These are phyloP conservation scores for Aspergillus fumigatus DNA, from an alignment of 2,329 filamentous ascomycete species.

Conservation along the genomic window DNA sequence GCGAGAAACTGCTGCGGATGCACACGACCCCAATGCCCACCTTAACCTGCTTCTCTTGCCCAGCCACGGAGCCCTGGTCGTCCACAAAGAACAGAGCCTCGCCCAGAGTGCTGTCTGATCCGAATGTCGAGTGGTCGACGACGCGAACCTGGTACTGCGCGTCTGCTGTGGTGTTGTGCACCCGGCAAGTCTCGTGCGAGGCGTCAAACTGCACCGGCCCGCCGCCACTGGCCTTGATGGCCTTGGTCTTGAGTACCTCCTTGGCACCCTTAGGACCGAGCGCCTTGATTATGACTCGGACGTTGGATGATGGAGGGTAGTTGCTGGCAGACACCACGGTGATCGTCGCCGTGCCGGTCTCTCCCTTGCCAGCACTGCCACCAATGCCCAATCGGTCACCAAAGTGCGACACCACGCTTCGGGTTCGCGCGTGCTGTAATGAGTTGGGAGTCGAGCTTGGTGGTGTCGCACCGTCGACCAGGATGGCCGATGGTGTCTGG, in stretches of 20 bases:
- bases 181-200: constrained; percentile 67
- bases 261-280: constrained; percentile 64
- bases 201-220: constrained; percentile 64
- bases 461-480: constrained; percentile 25
- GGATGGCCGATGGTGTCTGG: constrained; percentile 19
- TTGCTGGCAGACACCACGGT: constrained; percentile 73
- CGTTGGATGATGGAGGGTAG: constrained; percentile 69
- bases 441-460: constrained; percentile 17
- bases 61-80: constrained; percentile 62
- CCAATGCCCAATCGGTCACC: constrained; percentile 48
- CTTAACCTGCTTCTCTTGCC: constrained; percentile 66
- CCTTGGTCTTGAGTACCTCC: constrained; percentile 86
- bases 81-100: constrained; percentile 90
- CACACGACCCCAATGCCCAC: constrained; percentile 70
- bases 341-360: constrained; percentile 73
- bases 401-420: constrained; percentile 49
- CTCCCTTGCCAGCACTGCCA: constrained; percentile 46
- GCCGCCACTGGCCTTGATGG: constrained; percentile 67
- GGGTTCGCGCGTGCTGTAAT: constrained; percentile 43
- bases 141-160: constrained; percentile 81
- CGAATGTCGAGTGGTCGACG: constrained; percentile 80
- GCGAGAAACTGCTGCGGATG: constrained; percentile 67
- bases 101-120: constrained; percentile 76
- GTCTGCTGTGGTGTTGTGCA: constrained; percentile 68
- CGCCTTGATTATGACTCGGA: constrained; percentile 72